Evolutionary conservation across 306 rosid species (phyloP).

Genomic region (Sindora glabra): DNA sequence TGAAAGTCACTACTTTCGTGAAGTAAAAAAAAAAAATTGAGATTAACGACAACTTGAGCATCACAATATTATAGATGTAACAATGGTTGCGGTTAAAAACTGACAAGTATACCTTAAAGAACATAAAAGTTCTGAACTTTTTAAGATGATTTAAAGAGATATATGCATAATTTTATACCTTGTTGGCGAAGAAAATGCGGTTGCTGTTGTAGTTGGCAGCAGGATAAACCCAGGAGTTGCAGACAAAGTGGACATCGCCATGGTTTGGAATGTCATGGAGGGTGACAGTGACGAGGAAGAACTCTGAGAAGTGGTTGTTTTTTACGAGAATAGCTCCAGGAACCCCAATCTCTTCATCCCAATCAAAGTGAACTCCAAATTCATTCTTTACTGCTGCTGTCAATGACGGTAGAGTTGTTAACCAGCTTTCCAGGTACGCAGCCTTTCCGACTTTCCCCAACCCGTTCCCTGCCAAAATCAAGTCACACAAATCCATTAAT

Average conservation of each 20-base stretch:
- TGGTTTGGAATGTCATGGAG: constrained; percentile 46
- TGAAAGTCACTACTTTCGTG: no score
- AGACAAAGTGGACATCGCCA: constrained; percentile 33
- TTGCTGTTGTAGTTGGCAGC: constrained; percentile 6
- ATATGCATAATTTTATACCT: constrained; percentile 14
- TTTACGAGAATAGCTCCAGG: constrained; percentile 46
- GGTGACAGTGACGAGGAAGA: constrained; percentile 47
- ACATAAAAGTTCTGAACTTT: no score
- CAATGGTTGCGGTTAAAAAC: no score
- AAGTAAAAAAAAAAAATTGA: no score
- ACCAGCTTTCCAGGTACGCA: constrained; percentile 40
- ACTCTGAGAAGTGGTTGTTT: constrained; percentile 39
- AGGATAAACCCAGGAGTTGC: constrained; percentile 71
- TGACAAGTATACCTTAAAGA: no score
- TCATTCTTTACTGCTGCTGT: constrained; percentile 30
- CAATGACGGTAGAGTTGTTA: constrained; percentile 18
- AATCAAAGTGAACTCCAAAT: constrained; percentile 37
- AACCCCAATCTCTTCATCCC: constrained; percentile 40
- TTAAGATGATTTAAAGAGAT: no score
- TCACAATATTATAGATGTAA: no score
- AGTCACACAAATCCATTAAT: no score
- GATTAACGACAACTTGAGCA: no score
- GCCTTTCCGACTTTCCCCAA: constrained; percentile 43
- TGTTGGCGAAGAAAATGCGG: constrained; percentile 56
- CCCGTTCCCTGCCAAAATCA: constrained; percentile 20